Conservation (phyloP, 768 basidiomycete genomes). For the Trametes cubensis region DNA sequence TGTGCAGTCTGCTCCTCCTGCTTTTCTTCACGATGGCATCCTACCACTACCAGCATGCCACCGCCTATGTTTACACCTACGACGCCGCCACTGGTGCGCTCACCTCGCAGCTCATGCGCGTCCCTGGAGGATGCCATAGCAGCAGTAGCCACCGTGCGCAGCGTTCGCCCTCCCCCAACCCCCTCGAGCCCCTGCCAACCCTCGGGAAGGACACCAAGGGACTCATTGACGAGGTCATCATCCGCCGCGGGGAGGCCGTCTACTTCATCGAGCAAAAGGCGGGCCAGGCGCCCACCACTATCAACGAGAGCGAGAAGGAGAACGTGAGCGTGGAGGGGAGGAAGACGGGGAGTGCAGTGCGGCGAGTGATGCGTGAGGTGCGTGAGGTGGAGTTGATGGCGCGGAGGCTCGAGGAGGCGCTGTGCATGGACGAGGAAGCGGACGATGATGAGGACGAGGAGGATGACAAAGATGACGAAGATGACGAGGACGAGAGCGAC, state of each 20-base stretch:
- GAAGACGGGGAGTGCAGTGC: background rate
- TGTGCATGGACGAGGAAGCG: background rate
- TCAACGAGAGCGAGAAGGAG: constrained; percentile 5
- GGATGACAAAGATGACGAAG: background rate
- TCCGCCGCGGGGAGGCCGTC: constrained; percentile 8
- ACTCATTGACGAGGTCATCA: constrained; percentile 8
- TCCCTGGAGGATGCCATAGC: constrained; percentile 5
- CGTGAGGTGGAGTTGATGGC: constrained; percentile 9
- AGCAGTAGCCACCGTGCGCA: background rate
- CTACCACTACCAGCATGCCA: background rate
- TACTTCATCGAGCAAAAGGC: constrained; percentile 8
- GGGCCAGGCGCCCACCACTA: background rate
- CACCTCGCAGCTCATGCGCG: constrained; percentile 8
- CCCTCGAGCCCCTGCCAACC: background rate
- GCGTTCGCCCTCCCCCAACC: background rate
- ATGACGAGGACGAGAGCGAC: background rate
- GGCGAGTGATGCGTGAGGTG: constrained; percentile 13
- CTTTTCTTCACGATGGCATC: background rate
- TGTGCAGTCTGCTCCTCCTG: constrained; percentile 4
- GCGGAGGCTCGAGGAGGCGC: constrained; percentile 4
- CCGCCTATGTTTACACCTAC: constrained; percentile 15
- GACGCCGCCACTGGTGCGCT: constrained; percentile 10
- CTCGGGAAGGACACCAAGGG: constrained; percentile 14
- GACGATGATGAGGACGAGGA: background rate
- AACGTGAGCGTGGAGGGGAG: background rate